A percentile compares a stretch with the other conserved stretches of the same genome.
These are phyloP conservation scores for Cyclotella kingstonii DNA, from an alignment of 108 stramenopile species.

Conservation along the genomic window DNA sequence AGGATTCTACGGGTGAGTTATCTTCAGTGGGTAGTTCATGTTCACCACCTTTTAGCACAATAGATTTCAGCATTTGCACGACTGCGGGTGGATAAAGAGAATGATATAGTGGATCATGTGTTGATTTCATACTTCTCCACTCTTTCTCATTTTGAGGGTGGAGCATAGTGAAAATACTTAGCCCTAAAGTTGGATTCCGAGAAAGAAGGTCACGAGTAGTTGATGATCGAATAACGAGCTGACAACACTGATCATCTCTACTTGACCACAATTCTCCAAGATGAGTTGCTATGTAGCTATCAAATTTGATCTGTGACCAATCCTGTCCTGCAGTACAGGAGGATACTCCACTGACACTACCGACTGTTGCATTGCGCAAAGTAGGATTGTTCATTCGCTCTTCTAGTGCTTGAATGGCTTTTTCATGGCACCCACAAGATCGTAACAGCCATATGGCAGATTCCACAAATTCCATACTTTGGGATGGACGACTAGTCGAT, in stretches of 20 bases:
- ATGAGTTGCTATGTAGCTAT: constrained; percentile 81
- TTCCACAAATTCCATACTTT: constrained; percentile 75
- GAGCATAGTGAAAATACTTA: constrained; percentile 77
- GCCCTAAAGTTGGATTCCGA: constrained; percentile 72
- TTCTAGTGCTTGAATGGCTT: constrained; percentile 68
- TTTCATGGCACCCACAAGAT: constrained; percentile 76
- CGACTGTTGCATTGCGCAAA: constrained; percentile 39
- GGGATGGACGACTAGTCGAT: constrained; percentile 27
- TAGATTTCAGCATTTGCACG: constrained; percentile 69
- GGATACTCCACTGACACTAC: constrained; percentile 1
- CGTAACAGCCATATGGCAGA: constrained; percentile 82
- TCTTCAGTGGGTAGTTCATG: not conserved
- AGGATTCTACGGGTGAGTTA: constrained; percentile 1
- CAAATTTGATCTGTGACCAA: constrained; percentile 90
- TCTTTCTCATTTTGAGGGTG: constrained; percentile 78
- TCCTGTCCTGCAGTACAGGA: constrained; percentile 20
- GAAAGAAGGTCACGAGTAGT: constrained; percentile 70
- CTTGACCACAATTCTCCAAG: constrained; percentile 81
- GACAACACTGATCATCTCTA: constrained; percentile 53
- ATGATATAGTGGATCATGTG: constrained; percentile 69
- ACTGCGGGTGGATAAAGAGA: constrained; percentile 61
- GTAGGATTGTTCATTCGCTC: constrained; percentile 47
- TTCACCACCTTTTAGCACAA: constrained; percentile 17
- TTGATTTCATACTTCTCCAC: constrained; percentile 57
- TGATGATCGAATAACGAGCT: constrained; percentile 63